Conservation (phyloP, 345 rosid species). For the Stellera chamaejasme region DNA sequence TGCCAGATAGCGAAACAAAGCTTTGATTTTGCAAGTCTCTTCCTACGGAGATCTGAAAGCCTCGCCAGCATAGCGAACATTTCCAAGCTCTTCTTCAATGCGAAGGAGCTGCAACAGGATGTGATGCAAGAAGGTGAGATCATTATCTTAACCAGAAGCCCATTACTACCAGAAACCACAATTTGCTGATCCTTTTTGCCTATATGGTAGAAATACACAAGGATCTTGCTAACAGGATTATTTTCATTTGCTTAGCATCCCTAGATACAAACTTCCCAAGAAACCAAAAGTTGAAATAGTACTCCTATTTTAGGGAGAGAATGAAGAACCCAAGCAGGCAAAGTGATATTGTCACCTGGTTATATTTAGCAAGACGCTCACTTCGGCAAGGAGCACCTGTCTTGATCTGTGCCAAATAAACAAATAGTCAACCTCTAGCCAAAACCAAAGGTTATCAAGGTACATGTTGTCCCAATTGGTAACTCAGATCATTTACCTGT, state of each 20-base stretch:
- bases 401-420: slow-evolving; percentile 57
- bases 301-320: not conserved
- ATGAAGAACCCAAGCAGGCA: too few relatives aligned
- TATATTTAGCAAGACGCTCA: slow-evolving; percentile 94
- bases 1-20: too few relatives aligned
- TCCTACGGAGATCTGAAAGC: slow-evolving; percentile 79
- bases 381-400: slow-evolving; percentile 99
- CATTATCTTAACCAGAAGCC: not conserved
- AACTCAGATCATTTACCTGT: slow-evolving; percentile 47
- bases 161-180: too few relatives aligned
- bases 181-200: not conserved
- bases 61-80: slow-evolving; percentile 77
- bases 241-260: too few relatives aligned
- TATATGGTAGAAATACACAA: not conserved
- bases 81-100: slow-evolving; percentile 91
- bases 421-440: slow-evolving; percentile 8
- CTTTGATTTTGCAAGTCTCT: too few relatives aligned
- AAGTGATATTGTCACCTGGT: slow-evolving; percentile 48
- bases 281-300: too few relatives aligned
- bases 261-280: too few relatives aligned
- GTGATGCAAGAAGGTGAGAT: slow-evolving; percentile 6
- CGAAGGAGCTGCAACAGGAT: slow-evolving; percentile 75
- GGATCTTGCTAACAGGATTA: not conserved
- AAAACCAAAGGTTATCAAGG: not conserved
- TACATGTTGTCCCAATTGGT: not conserved